Conservation (phyloP, 192 early-diverging fungal genomes). For the Entomortierella chlamydospora region DNA sequence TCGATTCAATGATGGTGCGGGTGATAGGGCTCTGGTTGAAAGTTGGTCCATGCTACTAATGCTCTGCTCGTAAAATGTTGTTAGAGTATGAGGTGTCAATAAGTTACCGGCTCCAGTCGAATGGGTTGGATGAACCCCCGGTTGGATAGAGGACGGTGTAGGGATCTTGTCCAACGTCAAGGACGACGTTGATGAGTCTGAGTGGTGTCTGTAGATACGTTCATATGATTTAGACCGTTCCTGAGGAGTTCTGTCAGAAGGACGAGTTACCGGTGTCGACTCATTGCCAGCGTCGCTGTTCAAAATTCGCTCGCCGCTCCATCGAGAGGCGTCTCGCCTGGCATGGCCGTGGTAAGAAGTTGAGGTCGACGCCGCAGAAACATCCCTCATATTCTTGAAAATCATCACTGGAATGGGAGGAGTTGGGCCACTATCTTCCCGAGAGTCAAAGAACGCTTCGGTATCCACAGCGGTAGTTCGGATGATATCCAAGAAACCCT, state of each 20-base stretch:
- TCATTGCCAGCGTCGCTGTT: conserved; percentile 38
- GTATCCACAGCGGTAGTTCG: not conserved
- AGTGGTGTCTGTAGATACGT: conserved; percentile 9
- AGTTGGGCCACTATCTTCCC: not conserved
- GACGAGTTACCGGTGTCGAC: not conserved
- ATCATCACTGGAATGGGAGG: conserved; percentile 38
- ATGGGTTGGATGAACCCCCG: not conserved
- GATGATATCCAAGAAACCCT: conserved; percentile 37
- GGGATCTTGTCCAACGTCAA: conserved; percentile 12
- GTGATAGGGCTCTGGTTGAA: conserved; percentile 15
- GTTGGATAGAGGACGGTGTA: not conserved
- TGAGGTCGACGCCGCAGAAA: conserved; percentile 28
- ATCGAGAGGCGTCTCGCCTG: conserved; percentile 32
- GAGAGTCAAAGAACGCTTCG: no score
- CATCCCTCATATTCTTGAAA: conserved; percentile 45
- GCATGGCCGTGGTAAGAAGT: conserved; percentile 34
- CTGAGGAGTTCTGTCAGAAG: not conserved
- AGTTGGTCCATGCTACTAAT: conserved; percentile 38
- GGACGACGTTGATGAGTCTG: conserved; percentile 29
- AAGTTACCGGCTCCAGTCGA: conserved; percentile 26
- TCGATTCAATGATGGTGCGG: conserved; percentile 17
- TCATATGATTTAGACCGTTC: not conserved
- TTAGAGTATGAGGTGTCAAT: conserved; percentile 24
- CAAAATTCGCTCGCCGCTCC: conserved; percentile 52
- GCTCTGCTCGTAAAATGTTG: conserved; percentile 35